Base-by-base conservation (phyloP, 345 rosid species). In the Ailanthus altissimus region DNA sequence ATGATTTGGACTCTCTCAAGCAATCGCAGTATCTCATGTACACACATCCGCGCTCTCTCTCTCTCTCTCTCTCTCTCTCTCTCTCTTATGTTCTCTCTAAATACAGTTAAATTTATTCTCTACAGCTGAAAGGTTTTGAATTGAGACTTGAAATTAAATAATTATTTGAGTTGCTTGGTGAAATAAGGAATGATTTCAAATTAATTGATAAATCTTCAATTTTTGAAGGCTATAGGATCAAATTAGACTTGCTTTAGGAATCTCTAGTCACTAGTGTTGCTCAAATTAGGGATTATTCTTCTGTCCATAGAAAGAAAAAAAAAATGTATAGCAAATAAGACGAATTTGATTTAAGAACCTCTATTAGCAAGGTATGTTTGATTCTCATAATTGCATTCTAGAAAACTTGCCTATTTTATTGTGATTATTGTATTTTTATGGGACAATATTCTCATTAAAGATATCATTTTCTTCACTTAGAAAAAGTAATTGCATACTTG, bases 21-120 rank as follows among this genome's bases (percentile, higher is more conserved):
- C 98, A 90, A 58, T 77, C 78, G 81, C 99, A 93, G 82, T 85
- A 88, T 43, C 90, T 90, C 84, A 95, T 90, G 99, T 95, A 87
- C 58, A 87, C 58, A 18, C 54, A 32, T 46, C 12, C 60, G 47
- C 62, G 67, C 79, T 66, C 78, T 77, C 57, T 51, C 62, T 74
- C 74, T 65, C 47, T 42, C 38, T 59, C 14, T 72, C n/a, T 12
- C 59, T 80, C 15, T 49, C 0, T 49, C 12, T 49, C 12, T 49
- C 12, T 16, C 4, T 49, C 9, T n/a, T n/a, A n/a, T n/a, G n/a
- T n/a, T n/a, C 15, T 64, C 47, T 20, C 28, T 49, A 23, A 21
- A 51, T 36, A 9, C 25, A 32, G 15, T 53, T 43, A 25, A 23
- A 5, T 32, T 32, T 40, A 1, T 54, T 69, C 25, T 53, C 7